phyloP scores from a whole-genome alignment of 495 filamentous ascomycete species.

The Cudoniella acicularis region DNA sequence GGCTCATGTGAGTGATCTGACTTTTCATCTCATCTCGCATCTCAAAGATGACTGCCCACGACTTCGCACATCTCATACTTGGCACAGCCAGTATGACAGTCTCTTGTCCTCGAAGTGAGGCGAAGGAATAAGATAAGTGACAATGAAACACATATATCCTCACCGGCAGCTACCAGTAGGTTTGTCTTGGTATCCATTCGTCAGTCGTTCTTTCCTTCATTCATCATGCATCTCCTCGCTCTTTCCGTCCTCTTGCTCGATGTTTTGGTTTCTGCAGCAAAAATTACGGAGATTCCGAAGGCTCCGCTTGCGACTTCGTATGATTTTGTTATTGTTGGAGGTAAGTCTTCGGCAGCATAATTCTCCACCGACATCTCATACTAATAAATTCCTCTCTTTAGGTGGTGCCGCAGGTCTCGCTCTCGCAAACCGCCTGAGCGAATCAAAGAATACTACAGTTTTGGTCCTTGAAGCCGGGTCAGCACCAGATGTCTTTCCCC shows the following conservation, averaged over 20 bases:
- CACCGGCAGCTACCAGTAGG: background rate
- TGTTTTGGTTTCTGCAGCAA: background rate
- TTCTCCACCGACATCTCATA: no score
- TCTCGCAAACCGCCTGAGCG: background rate
- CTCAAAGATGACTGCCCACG: no score
- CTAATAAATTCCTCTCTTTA: no score
- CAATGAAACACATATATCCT: background rate
- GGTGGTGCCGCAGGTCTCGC: background rate
- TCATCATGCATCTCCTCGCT: background rate
- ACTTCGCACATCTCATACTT: no score
- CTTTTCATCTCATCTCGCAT: no score
- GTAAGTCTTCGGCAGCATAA: background rate
- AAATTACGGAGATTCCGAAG: background rate
- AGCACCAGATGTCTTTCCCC: background rate
- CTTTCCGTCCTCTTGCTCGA: background rate
- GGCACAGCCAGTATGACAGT: background rate
- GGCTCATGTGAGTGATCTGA: no score
- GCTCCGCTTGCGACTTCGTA: background rate
- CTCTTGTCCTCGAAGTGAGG: no score
- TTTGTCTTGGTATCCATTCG: no score
- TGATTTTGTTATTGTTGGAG: background rate
- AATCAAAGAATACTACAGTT: background rate
- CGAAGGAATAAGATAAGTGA: no score
- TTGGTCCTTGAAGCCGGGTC: background rate
- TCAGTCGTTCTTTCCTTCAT: no score